Base-by-base conservation (phyloP, 352 stramenopile genomes). In the Phytophthora multivora region DNA sequence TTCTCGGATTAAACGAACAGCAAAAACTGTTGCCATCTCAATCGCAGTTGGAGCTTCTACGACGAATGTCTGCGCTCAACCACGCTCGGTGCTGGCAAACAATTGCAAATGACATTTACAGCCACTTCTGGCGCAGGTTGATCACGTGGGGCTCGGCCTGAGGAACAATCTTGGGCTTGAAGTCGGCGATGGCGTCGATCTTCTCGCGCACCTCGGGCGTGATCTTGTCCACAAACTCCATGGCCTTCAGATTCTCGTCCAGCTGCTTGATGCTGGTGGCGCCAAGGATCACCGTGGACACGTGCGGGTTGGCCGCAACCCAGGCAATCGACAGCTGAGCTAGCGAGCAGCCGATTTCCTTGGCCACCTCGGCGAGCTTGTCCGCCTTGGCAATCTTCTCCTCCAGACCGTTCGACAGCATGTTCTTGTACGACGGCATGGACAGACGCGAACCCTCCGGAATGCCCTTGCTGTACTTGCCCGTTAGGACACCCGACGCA, bases 401-500 rank as follows among this genome's bases (percentile, higher is more conserved):
- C 26, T 86, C 63, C 4, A 87, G 39, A 2, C 60, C 81, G 57
- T 87, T 66, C 59, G 78, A 70, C 33, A 88, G 49, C 66, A 82
- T 63, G 11, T 59, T 53, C 65, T 84, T 87, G 68, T 81, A 88
- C 50, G 64, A 46, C 3, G 75, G 61, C 30, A 87, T 72, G 25
- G 77, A 85, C 35, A 86, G 47, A 66, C 74, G 82, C 13, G 73
- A 95, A 31, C 77, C 85, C 6, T 86, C 83, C 5, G 86, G 86
- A 25, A 91, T 88, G 2, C 78, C 80, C n/a, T 81, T 81, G 60
- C 73, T 89, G 83, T 94, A 94, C 59, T 94, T 94, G 41, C 83
- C 83, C 28, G 87, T 91, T 3, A 95, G 58, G 10, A 94, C 55
- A 23, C 87, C 87, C 10, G 71, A 86, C 2, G 79, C 78, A 5